Evolutionary conservation across 257 asterid species (phyloP), one percentile per base, ranked within the genome.

Genomic region (Cynanchum wilfordii): DNA sequence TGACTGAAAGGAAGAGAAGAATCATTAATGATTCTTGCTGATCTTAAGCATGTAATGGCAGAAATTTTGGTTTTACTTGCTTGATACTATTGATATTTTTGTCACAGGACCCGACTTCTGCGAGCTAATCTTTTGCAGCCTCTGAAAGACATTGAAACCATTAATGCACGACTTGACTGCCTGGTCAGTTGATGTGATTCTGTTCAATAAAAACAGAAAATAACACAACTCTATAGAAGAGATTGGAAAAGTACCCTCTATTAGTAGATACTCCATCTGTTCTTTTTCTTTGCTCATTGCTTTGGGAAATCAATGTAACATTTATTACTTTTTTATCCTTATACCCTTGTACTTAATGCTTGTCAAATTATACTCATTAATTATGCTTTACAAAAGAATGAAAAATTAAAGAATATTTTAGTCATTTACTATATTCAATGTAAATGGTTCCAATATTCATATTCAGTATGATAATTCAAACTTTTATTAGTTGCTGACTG

Each of bases 51-150:
- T n/a, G 42, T 62, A 19, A 73, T 36, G 10, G 56, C 22, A 3
- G 47, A 25, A 50, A 52, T 2, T 64, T 51, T 49, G 29, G 42
- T 45, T n/a, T 15, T 22, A 16, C 36, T 68, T 68, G 55, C 55
- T 71, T 59, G 30, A 40, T 66, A 47, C 16, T 42, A 54, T 27
- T 63, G 65, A 22, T 65, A 54, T 38, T 81, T 69, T 64, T 58
- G 80, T 64, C 75, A 82, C 95, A 93, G 98, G 89, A 87, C 99
- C 49, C 86, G 99, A 79, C 97, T 94, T 84, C 82, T 94, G 87
- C 90, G 99, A 71, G 99, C 97, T 82, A 94, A 94, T 86, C 96
- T 94, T 70, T 87, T 94, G 88, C 99, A 94, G 87, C 99, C 99
- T 71, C 88, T 89, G 74, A 94, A 88, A 82, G 97, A 94, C 80